Evolutionary conservation across 2,329 filamentous ascomycete genomes (phyloP).

Genomic region (Metarhizium guizhouense): DNA sequence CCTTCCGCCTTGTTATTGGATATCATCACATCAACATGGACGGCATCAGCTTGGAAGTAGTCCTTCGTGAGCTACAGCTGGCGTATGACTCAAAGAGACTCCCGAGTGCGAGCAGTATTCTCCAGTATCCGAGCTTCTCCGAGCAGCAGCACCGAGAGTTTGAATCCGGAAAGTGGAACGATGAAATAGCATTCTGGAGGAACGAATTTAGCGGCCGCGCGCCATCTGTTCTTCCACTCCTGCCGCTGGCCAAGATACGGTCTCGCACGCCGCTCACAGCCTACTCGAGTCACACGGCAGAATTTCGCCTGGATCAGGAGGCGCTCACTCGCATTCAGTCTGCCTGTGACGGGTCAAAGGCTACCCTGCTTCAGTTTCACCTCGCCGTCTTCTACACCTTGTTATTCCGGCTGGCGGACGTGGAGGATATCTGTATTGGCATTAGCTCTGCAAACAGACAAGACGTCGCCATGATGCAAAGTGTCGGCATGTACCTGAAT

Average conservation of each 20-base stretch:
- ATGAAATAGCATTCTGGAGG: neutral
- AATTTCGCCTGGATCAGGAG: neutral
- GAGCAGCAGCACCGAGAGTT: neutral
- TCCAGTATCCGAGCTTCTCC: neutral
- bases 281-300: neutral
- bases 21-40: conserved; percentile 45
- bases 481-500: conserved; percentile 34
- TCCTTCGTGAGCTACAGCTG: conserved; percentile 33
- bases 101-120: neutral
- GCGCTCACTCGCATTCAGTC: conserved; percentile 4
- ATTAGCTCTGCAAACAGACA: conserved; percentile 27
- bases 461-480: conserved; percentile 15
- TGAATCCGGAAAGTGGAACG: neutral
- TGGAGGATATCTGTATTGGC: conserved; percentile 33
- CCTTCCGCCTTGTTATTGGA: conserved; percentile 33
- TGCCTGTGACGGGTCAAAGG: conserved; percentile 9
- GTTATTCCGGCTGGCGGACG: conserved; percentile 9
- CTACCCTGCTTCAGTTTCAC: conserved; percentile 36
- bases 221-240: conserved; percentile 20
- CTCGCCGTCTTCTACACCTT: conserved; percentile 31
- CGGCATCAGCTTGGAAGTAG: conserved; percentile 32
- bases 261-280: conserved; percentile 5
- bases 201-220: conserved; percentile 12
- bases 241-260: conserved; percentile 7
- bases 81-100: neutral